Evolutionary conservation across 768 basidiomycete genomes (phyloP).

Genomic region (Lactarius quietus): DNA sequence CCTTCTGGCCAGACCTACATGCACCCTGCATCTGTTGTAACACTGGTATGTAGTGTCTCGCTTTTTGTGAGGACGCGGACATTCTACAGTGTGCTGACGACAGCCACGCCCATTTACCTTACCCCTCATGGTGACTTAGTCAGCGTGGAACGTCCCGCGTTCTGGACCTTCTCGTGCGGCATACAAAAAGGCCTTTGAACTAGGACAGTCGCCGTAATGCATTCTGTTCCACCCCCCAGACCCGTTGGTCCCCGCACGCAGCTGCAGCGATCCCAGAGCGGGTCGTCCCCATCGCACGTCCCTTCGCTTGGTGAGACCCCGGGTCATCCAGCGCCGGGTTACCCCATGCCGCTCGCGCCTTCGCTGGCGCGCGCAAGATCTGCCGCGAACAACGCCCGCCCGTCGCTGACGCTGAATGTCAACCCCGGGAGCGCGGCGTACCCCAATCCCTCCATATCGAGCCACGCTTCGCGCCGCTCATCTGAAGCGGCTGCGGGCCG

Average conservation of each 20-base stretch:
- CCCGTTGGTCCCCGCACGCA: constrained; percentile 16
- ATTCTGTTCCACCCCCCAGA: background rate
- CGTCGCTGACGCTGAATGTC: constrained; percentile 14
- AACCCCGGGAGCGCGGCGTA: constrained; percentile 5
- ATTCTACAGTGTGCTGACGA: background rate
- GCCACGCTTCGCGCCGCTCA: background rate
- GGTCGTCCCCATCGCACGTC: background rate
- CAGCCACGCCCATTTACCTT: background rate
- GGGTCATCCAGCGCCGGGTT: background rate
- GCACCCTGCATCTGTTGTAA: background rate
- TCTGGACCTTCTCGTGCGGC: background rate
- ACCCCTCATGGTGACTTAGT: background rate
- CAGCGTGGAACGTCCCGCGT: background rate
- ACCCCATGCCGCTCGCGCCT: background rate
- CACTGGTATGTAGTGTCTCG: constrained; percentile 4
- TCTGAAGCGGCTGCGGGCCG: background rate
- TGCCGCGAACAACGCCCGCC: background rate
- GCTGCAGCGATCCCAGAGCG: constrained; percentile 16
- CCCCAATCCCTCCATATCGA: background rate
- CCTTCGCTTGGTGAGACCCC: background rate
- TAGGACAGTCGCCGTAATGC: background rate
- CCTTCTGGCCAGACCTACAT: constrained; percentile 4
- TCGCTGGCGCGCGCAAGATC: constrained; percentile 8
- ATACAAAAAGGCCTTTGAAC: background rate
- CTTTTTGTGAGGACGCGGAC: background rate